Evolutionary conservation across 2,329 filamentous ascomycete genomes (phyloP).

Genomic region (Ophiosphaerella korrae): DNA sequence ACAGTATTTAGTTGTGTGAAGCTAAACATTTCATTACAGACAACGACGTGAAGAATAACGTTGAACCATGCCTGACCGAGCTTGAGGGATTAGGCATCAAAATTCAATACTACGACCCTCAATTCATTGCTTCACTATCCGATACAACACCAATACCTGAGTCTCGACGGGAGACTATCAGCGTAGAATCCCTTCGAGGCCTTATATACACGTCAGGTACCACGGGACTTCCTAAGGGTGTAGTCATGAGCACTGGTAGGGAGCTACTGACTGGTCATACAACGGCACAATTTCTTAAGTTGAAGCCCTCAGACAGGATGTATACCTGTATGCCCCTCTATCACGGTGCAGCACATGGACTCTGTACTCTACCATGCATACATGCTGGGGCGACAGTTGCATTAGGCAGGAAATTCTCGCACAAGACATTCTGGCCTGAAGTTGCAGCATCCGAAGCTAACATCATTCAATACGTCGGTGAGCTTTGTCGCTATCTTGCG

Average conservation of each 20-base stretch:
- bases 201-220: constrained; percentile 47
- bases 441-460: constrained; percentile 37
- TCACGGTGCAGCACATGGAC: constrained; percentile 40
- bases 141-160: constrained; percentile 30
- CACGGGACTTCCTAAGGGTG: constrained; percentile 44
- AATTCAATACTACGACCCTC: constrained; percentile 38
- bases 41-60: constrained; percentile 57
- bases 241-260: constrained; percentile 32
- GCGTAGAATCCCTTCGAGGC: constrained; percentile 30
- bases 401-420: constrained; percentile 39
- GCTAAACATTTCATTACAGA: constrained; percentile 51
- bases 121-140: constrained; percentile 28
- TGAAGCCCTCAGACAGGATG: constrained; percentile 37
- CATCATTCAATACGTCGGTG: constrained; percentile 47
- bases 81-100: constrained; percentile 27
- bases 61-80: constrained; percentile 33
- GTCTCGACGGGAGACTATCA: constrained; percentile 26
- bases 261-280: constrained; percentile 33
- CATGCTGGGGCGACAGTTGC: constrained; percentile 41
- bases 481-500: constrained; percentile 44
- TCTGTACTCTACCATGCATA: constrained; percentile 36
- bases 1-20: constrained; percentile 57
- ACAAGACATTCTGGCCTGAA: constrained; percentile 47
- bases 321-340: constrained; percentile 49
- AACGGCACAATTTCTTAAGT: constrained; percentile 28